Base-by-base conservation (phyloP, 1,284 basidiomycete species). In the Sporisorium scitamineum region DNA sequence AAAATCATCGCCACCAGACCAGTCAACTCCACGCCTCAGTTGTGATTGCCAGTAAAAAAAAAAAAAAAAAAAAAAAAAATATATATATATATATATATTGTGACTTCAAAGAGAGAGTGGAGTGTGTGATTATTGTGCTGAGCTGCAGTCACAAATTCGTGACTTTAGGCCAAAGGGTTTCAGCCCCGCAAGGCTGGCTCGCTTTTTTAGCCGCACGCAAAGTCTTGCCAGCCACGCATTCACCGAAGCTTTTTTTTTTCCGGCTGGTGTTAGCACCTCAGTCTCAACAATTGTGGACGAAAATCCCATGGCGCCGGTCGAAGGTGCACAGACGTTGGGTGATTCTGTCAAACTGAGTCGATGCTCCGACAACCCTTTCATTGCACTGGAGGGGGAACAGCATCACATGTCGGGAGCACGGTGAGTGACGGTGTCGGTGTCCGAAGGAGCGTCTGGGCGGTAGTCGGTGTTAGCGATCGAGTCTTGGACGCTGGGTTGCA, bases 401-500 rank as follows among this genome's bases (percentile, higher is more conserved):
- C 45, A 10, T 47, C 45, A 65, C 52, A 58, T 53, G 18, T 67
- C 70, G 8, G 54, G n/a, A 32, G 34, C 57, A 13, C 70, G 64
- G 34, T 72, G 70, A 42, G 54, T 32, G 9, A 65, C 50, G 7
- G 32, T 34, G 22, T 69, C 61, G 2, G 65, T 29, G 39, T 73
- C 70, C 13, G 52, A 29, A 39, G 52, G 34, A 6, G 65, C 57
- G 16, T 73, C 70, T n/a, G 66, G 37, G 26, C 70, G 57, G 37
- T 32, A 60, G 47, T 29, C 61, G 22, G 41, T 62, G 47, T 74
- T 70, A 42, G 31, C 71, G 7, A 39, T 37, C 52, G 70, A 68
- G 44, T 69, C 71, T 37, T 74, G 62, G 1, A 66, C 52, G 62
- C 71, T 74, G 5, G 66, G 71, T 53, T 74, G 27, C 37, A 74